phyloP scores from a whole-genome alignment of 108 stramenopile species.

The Skeletonema grethae region DNA sequence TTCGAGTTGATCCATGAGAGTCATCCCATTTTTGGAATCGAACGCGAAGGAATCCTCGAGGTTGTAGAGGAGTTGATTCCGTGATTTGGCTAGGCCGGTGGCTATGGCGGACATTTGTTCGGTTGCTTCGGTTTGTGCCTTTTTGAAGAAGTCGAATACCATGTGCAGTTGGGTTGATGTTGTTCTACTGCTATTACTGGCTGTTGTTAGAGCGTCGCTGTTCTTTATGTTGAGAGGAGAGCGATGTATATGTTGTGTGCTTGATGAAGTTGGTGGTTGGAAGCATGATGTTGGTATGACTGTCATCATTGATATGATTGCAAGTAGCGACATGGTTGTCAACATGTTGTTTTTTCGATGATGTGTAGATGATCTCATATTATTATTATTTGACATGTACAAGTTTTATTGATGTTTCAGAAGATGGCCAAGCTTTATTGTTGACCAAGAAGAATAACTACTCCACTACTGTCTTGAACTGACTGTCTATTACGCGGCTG shows the following conservation, averaged over 20 bases:
- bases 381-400: not conserved
- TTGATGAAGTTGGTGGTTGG: not conserved
- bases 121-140: conserved; percentile 63
- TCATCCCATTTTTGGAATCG: conserved; percentile 25
- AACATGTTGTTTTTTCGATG: not conserved
- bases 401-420: no score
- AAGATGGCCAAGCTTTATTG: no score
- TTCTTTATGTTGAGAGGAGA: not conserved
- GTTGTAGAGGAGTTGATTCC: conserved; percentile 69
- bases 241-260: not conserved
- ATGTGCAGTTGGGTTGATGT: conserved; percentile 47
- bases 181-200: not conserved
- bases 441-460: no score
- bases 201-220: not conserved
- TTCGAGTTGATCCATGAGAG: conserved; percentile 71
- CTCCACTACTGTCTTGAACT: no score
- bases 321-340: not conserved
- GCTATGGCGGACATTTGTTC: conserved; percentile 75
- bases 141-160: conserved; percentile 88
- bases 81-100: conserved; percentile 73
- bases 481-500: not conserved
- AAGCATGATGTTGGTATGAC: not conserved
- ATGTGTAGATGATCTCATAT: not conserved
- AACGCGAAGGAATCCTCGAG: conserved; percentile 66
- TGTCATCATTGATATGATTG: conserved; percentile 3